Conservation (phyloP, 1,139 yeast genomes). For the Nematodospora anomalae region DNA sequence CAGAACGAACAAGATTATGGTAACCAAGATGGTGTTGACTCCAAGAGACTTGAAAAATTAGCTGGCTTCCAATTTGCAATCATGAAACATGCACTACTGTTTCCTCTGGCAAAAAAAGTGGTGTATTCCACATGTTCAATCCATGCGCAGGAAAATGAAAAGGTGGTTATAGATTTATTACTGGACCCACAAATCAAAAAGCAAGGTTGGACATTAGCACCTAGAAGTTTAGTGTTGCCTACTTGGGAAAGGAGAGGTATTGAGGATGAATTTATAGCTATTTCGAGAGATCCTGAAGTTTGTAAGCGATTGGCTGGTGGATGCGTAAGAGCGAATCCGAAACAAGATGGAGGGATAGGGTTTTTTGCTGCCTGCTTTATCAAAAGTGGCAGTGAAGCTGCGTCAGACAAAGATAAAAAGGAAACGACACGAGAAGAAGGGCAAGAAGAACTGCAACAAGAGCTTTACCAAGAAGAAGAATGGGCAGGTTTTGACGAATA, state of each 20-base stretch:
- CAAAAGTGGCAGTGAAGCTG: constrained; percentile 20
- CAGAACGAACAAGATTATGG: constrained; percentile 33
- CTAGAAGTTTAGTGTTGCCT: constrained; percentile 67
- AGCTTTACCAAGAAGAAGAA: constrained; percentile 15
- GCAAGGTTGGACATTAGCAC: constrained; percentile 75
- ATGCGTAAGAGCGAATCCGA: constrained; percentile 82
- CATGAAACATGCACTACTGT: constrained; percentile 82
- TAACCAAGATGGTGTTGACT: constrained; percentile 44
- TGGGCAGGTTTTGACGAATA: constrained; percentile 20
- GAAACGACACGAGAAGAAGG: constrained; percentile 16
- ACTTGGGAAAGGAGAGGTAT: constrained; percentile 85
- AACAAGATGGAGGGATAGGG: constrained; percentile 94
- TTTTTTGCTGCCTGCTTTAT: constrained; percentile 89
- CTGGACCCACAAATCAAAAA: constrained; percentile 58
- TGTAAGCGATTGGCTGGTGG: constrained; percentile 67
- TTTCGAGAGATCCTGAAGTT: constrained; percentile 47
- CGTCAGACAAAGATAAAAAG: constrained; percentile 8
- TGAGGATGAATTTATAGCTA: constrained; percentile 58
- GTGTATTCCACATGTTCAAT: constrained; percentile 95
- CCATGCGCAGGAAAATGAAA: constrained; percentile 90
- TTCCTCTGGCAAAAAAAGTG: constrained; percentile 74
- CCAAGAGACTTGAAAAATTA: constrained; percentile 64
- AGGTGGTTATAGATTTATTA: constrained; percentile 78
- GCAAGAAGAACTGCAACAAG: constrained; percentile 8
- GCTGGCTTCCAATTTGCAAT: constrained; percentile 85